Base-by-base conservation (phyloP, 2,329 filamentous ascomycete genomes). In the Epichloe elymi region DNA sequence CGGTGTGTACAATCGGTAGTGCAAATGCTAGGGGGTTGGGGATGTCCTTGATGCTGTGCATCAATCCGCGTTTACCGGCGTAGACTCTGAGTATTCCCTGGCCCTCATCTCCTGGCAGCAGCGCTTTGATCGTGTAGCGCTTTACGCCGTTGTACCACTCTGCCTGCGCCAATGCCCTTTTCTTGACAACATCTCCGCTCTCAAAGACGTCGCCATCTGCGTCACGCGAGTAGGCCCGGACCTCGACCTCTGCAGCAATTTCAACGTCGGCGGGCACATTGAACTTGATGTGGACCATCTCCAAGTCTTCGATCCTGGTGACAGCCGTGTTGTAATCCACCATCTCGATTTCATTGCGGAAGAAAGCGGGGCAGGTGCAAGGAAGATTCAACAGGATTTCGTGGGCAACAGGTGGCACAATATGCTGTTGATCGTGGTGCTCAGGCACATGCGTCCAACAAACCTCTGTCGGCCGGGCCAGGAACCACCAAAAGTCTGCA, bases 41-140 rank as follows among this genome's bases (percentile, higher is more conserved):
- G 51, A 96, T 96, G 64, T 96, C 88, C 66, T 93, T 93, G 72
- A 93, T 91, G 56, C 87, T 94, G 69, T 97, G 93, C 90, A 97
- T 97, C 50, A 98, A 75, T 0, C 94, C 94, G 55, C 90, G 82
- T 66, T 90, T 93, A 54, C 94, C 93, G 12, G 90, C 91, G 66
- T 96, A 98, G 37, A 98, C 74, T 66, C 94, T 96, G 52, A 98
- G 72, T 12, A 85, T 79, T 41, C 88, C 93, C 41, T 87, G 84
- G 12, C 90, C 90, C 68, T 96, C 91, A 58, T 97, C 91, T 26
- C 88, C 86, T 1, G 94, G 91, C 0, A 98, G 73, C 15, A 97
- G 71, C 1, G 88, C 93, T 67, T 98, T 98, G 62, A 98, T 75
- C 0, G 89, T 95, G 65, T 95, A 96, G 33, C 88, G 82, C 67